These are phyloP conservation scores for Metschnikowia reukaufii DNA, from an alignment of 805 yeast species.

Conservation along the genomic window DNA sequence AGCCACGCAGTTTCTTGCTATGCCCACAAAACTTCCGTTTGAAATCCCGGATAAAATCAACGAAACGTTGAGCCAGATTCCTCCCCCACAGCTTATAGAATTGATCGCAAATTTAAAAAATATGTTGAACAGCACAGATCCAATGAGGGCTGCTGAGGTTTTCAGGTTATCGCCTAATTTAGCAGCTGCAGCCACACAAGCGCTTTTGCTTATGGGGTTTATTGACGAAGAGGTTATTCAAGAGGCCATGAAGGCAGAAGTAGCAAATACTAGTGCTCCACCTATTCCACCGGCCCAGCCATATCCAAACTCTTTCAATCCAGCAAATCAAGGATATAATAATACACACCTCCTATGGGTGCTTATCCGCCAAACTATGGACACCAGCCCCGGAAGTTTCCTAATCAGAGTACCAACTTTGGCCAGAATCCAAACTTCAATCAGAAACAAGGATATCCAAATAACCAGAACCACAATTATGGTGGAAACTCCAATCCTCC, in stretches of 20 bases:
- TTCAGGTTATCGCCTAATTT: conserved; percentile 54
- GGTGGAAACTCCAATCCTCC: background rate
- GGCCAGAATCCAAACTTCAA: no score
- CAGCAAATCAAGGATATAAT: conserved; percentile 1
- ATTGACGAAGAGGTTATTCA: conserved; percentile 68
- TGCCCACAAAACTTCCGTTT: conserved; percentile 45
- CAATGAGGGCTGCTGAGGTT: conserved; percentile 52
- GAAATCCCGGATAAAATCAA: conserved; percentile 58
- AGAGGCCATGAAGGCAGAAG: conserved; percentile 46
- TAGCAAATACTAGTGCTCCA: conserved; percentile 13
- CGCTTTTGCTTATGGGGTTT: conserved; percentile 73
- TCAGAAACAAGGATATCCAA: conserved; percentile 17
- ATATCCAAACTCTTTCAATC: conserved; percentile 4
- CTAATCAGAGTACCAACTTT: background rate
- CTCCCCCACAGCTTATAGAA: conserved; percentile 71
- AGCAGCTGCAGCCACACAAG: conserved; percentile 70
- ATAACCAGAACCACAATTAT: conserved; percentile 10
- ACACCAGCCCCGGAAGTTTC: conserved; percentile 3
- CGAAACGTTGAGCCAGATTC: conserved; percentile 58
- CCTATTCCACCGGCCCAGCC: conserved; percentile 15
- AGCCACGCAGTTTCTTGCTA: conserved; percentile 60
- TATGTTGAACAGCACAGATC: conserved; percentile 50
- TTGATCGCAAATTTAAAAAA: conserved; percentile 65
- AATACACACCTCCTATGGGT: background rate
- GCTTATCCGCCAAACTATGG: conserved; percentile 8